A percentile compares a stretch with the other conserved stretches of the same genome.
phyloP scores from a whole-genome alignment of 257 asterid genomes.

The Primulina eburnea region DNA sequence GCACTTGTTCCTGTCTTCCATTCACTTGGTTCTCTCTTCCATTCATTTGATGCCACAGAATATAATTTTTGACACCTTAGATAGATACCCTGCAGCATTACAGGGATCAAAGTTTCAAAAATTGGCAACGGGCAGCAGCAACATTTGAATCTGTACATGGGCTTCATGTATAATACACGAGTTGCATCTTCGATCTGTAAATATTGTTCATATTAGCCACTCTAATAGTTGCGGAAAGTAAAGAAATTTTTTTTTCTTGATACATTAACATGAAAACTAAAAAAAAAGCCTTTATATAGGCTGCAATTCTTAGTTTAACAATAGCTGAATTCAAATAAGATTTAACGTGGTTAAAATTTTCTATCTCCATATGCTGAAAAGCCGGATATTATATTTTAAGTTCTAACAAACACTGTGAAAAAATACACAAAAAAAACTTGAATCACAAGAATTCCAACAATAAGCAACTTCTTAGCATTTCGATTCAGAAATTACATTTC shows the following conservation, averaged over 20 bases:
- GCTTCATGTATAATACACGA: conserved; percentile 28
- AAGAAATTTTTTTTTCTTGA: background rate
- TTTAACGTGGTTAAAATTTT: background rate
- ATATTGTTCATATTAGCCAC: conserved; percentile 15
- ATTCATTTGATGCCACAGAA: conserved; percentile 29
- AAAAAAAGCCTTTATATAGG: background rate
- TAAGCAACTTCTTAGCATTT: background rate
- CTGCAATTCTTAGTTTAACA: background rate
- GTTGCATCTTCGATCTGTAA: conserved; percentile 30
- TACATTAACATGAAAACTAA: background rate
- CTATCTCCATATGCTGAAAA: background rate
- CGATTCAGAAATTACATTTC: background rate
- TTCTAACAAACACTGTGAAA: background rate
- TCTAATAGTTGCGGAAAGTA: background rate
- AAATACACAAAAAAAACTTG: background rate
- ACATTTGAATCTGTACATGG: conserved; percentile 31
- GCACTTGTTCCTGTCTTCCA: conserved; percentile 27
- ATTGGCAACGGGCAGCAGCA: conserved; percentile 16
- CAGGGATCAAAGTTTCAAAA: conserved; percentile 15
- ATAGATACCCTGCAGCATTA: conserved; percentile 22
- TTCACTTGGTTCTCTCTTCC: conserved; percentile 26
- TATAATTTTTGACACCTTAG: conserved; percentile 24
- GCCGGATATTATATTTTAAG: background rate
- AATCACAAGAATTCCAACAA: background rate
- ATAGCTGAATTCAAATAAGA: background rate